phyloP scores from a whole-genome alignment of 805 yeast species.

The Lachancea thermotolerans region DNA sequence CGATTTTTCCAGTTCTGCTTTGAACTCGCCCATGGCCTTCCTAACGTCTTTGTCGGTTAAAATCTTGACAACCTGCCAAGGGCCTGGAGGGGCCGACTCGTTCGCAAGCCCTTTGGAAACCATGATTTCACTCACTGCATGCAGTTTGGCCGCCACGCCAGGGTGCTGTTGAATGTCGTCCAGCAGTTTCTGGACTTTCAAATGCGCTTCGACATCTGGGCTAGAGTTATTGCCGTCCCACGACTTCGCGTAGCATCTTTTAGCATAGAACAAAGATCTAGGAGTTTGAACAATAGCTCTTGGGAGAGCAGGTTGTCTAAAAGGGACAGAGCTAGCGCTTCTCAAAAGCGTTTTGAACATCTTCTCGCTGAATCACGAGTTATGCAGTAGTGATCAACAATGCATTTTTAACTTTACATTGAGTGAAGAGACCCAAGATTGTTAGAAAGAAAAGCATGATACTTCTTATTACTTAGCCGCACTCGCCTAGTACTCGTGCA shows the following conservation, averaged over 20 bases:
- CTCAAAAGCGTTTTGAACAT: too few species aligned
- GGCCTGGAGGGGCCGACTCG: conserved; percentile 13
- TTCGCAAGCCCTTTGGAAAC: conserved; percentile 17
- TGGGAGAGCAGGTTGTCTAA: neutral
- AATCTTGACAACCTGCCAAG: conserved; percentile 25
- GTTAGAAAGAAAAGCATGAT: too few species aligned
- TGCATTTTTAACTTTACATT: too few species aligned
- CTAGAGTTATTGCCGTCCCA: conserved; percentile 23
- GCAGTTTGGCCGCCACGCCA: conserved; percentile 16
- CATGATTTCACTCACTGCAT: conserved; percentile 18
- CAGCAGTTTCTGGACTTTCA: conserved; percentile 22
- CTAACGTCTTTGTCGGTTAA: conserved; percentile 24
- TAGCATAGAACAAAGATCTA: neutral
- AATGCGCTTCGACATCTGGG: conserved; percentile 21
- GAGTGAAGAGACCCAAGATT: too few species aligned
- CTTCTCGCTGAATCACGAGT: too few species aligned
- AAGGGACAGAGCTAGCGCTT: neutral
- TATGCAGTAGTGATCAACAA: too few species aligned
- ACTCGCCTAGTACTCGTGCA: too few species aligned
- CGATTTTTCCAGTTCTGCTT: conserved; percentile 21
- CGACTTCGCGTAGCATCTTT: conserved; percentile 21
- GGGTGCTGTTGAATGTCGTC: conserved; percentile 22
- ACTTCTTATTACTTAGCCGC: too few species aligned
- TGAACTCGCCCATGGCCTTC: conserved; percentile 21
- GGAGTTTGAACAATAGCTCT: neutral